Conservation (phyloP, 306 rosid genomes). For the Cucumis sativus region Cucumber_9930_V3 NC_026659.2:2791501-2792000, state of each 20-base stretch:
- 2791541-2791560: conserved; percentile 62
- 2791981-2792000: background rate
- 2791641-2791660: conserved; percentile 1
- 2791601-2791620: conserved; percentile 67
- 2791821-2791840: background rate
- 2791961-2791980: background rate
- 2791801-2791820: background rate
- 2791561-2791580: conserved; percentile 47
- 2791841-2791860: background rate
- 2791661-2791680: background rate
- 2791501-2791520: conserved; percentile 81
- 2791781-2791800: conserved; percentile 40
- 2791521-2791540: conserved; percentile 48
- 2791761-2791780: conserved; percentile 45
- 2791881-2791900: background rate
- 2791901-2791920: background rate
- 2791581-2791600: conserved; percentile 63
- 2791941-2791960: background rate
- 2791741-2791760: conserved; percentile 69
- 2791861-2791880: background rate
- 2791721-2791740: conserved; percentile 54
- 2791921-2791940: background rate
- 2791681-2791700: background rate
- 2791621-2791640: background rate
- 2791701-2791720: conserved; percentile 60